phyloP scores from a whole-genome alignment of 2,329 filamentous ascomycete genomes.

The Xylariaceae sp. region DNA sequence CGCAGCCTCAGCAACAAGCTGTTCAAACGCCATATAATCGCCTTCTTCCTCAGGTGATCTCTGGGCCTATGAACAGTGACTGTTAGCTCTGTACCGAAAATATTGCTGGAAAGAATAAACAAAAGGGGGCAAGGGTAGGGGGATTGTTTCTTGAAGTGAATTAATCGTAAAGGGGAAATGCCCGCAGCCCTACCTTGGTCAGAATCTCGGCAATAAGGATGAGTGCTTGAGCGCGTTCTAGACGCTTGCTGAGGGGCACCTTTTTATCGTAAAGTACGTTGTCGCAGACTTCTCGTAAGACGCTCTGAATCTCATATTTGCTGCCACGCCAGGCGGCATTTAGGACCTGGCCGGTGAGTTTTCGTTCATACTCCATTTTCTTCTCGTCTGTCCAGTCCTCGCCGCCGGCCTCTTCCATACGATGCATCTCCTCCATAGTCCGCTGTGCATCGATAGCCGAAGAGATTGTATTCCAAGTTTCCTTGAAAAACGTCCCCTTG shows the following conservation, averaged over 20 bases:
- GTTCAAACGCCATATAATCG: conserved; percentile 97
- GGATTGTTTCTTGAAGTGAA: too few relatives aligned
- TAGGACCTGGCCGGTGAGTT: conserved; percentile 95
- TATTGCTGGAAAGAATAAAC: background rate
- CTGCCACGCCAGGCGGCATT: conserved; percentile 93
- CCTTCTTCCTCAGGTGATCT: conserved; percentile 94
- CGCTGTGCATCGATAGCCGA: conserved; percentile 96
- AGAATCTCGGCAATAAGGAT: conserved; percentile 87
- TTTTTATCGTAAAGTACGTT: conserved; percentile 74
- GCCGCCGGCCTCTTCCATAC: conserved; percentile 87
- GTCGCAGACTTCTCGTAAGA: conserved; percentile 92
- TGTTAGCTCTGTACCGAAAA: conserved; percentile 12
- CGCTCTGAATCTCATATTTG: conserved; percentile 97
- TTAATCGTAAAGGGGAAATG: background rate
- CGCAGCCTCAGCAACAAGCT: conserved; percentile 92
- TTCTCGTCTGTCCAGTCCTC: conserved; percentile 99
- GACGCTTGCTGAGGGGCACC: conserved; percentile 74
- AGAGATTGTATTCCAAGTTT: conserved; percentile 96
- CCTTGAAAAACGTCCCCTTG: conserved; percentile 94
- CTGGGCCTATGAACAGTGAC: conserved; percentile 57
- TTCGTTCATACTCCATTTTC: conserved; percentile 90
- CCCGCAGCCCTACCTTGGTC: conserved; percentile 61
- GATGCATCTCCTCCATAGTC: conserved; percentile 98
- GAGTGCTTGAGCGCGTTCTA: conserved; percentile 87
- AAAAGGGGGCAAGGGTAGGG: background rate